phyloP scores from a whole-genome alignment of 306 rosid genomes.

The Prosopis cineraria region DNA sequence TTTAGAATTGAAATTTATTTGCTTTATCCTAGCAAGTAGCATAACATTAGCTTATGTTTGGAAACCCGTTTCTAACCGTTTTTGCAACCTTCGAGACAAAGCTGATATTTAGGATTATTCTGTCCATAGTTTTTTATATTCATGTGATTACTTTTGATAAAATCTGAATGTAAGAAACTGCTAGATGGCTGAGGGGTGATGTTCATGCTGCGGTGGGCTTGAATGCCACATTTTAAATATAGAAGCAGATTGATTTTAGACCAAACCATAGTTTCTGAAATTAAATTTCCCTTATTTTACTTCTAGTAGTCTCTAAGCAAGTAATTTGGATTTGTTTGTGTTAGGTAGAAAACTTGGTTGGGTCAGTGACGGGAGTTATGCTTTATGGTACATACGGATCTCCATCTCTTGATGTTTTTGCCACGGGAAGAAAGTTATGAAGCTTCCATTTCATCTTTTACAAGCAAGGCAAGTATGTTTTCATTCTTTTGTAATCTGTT shows the following conservation, averaged over 20 bases:
- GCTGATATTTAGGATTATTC: background rate
- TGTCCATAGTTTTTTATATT: background rate
- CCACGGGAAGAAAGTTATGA: conserved; percentile 57
- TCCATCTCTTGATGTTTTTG: conserved; percentile 57
- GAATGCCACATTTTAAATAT: background rate
- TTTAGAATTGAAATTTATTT: background rate
- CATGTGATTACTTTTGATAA: background rate
- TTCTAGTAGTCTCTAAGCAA: conserved; percentile 15
- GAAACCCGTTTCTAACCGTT: no score
- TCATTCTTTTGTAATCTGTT: background rate
- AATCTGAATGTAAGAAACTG: background rate
- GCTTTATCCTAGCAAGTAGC: background rate
- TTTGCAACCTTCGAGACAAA: no score
- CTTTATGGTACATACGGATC: conserved; percentile 61
- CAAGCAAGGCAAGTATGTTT: conserved; percentile 61
- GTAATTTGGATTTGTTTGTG: conserved; percentile 6
- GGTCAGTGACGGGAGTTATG: conserved; percentile 44
- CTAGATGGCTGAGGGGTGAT: background rate
- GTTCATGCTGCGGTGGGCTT: background rate
- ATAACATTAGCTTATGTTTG: no score
- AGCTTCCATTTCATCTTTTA: conserved; percentile 48
- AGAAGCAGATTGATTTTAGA: background rate
- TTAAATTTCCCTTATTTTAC: background rate
- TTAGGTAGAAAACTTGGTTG: conserved; percentile 60
- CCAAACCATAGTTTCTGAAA: background rate